These are phyloP conservation scores for Pinus taeda DNA, from an alignment of 75 land plant species.

Conservation along the genomic window DNA sequence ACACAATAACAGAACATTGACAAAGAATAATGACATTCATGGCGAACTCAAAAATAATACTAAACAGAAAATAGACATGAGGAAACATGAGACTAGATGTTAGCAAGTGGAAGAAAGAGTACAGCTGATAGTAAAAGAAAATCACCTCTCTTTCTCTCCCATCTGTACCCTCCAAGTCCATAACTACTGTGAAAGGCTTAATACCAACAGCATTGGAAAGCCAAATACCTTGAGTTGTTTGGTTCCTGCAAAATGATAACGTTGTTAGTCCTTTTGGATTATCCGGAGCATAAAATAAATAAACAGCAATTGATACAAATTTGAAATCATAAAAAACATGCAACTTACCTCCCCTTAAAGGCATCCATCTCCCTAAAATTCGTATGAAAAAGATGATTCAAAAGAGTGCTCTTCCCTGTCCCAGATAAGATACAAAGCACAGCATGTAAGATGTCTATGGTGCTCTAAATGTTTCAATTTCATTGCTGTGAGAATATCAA, in stretches of 20 bases:
- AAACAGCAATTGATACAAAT: neutral
- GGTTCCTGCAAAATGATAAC: slow-evolving; percentile 34
- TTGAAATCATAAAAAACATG: slow-evolving; percentile 9
- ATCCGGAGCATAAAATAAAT: neutral
- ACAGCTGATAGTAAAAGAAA: neutral
- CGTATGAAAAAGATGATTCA: slow-evolving; percentile 79
- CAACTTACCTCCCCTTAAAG: slow-evolving; percentile 59
- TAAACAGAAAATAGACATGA: neutral
- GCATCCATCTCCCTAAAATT: slow-evolving; percentile 90
- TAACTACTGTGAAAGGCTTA: slow-evolving; percentile 74
- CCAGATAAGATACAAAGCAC: slow-evolving; percentile 6
- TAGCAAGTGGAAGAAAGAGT: neutral
- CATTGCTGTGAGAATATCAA: neutral
- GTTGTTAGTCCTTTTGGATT: neutral
- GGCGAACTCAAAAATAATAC: neutral
- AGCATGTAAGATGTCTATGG: neutral
- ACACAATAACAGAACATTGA: too few species aligned
- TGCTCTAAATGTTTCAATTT: neutral
- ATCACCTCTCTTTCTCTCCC: slow-evolving; percentile 87
- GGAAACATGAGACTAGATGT: neutral
- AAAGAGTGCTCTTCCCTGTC: slow-evolving; percentile 80
- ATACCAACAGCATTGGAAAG: slow-evolving; percentile 61
- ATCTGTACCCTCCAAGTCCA: slow-evolving; percentile 95
- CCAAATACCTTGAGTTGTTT: slow-evolving; percentile 94
- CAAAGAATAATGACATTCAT: neutral